Evolutionary conservation across 805 yeast genomes (phyloP).

Genomic region (Myxozyma kluyveri): DNA sequence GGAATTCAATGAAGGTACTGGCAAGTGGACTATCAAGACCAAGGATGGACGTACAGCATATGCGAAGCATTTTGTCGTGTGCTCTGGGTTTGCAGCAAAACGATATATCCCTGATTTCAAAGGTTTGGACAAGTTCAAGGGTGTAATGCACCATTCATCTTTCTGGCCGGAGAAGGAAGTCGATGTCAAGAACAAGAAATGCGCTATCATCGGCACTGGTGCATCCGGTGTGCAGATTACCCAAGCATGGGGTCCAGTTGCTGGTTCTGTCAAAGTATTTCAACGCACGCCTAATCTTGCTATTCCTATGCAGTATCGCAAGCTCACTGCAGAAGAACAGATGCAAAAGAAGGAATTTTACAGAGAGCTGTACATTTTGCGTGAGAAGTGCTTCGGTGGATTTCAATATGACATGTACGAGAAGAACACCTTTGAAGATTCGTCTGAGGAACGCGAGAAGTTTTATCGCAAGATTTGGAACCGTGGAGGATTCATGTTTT

Average conservation of each 20-base stretch:
- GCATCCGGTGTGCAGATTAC: conserved; percentile 37
- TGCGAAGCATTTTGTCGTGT: conserved; percentile 18
- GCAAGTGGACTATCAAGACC: conserved; percentile 33
- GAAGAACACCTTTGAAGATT: conserved; percentile 27
- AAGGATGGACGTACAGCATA: conserved; percentile 23
- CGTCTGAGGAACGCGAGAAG: conserved; percentile 29
- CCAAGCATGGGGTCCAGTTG: conserved; percentile 32
- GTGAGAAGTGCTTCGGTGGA: conserved; percentile 32
- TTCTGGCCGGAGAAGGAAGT: conserved; percentile 34
- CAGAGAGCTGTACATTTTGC: conserved; percentile 19
- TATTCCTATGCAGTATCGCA: conserved; percentile 33
- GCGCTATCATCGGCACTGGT: conserved; percentile 38
- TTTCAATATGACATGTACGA: conserved; percentile 18
- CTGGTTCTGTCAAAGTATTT: conserved; percentile 29
- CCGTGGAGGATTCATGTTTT: conserved; percentile 36
- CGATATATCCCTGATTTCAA: conserved; percentile 32
- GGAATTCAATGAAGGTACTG: conserved; percentile 28
- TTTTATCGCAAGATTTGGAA: conserved; percentile 32
- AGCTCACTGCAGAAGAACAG: conserved; percentile 11
- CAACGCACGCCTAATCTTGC: conserved; percentile 35
- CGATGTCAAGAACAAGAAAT: conserved; percentile 29
- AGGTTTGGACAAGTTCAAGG: conserved; percentile 33
- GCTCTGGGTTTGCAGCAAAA: conserved; percentile 33
- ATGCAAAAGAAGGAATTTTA: conserved; percentile 19
- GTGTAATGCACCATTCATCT: conserved; percentile 32